Evolutionary conservation across 1,284 basidiomycete species (phyloP).

Genomic region (Trichosporon ovoides): DNA sequence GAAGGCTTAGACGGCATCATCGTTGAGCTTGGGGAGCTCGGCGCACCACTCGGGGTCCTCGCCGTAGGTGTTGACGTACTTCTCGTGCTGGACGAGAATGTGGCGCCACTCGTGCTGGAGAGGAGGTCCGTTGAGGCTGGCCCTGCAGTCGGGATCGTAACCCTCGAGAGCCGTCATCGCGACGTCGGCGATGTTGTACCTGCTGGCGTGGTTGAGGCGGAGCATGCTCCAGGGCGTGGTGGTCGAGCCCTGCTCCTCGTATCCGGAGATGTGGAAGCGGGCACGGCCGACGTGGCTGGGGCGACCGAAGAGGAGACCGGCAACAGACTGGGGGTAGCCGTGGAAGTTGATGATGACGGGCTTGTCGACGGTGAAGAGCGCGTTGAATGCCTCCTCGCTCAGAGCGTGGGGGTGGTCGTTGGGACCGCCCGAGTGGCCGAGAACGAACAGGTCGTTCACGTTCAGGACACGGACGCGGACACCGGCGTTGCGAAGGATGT

Average conservation of each 20-base stretch:
- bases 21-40: conserved; percentile 34
- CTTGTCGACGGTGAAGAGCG: conserved; percentile 65
- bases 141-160: conserved; percentile 35
- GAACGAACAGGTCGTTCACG: conserved; percentile 53
- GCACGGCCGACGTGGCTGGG: conserved; percentile 43
- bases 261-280: conserved; percentile 48
- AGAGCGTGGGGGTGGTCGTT: conserved; percentile 56
- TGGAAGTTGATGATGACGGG: conserved; percentile 78
- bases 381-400: conserved; percentile 58
- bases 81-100: conserved; percentile 42
- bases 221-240: conserved; percentile 54
- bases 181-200: conserved; percentile 50
- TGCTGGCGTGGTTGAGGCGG: conserved; percentile 48
- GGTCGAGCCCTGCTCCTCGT: conserved; percentile 51
- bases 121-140: conserved; percentile 44
- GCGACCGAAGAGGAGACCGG: conserved; percentile 45
- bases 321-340: conserved; percentile 52
- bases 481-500: conserved; percentile 66
- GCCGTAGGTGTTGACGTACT: conserved; percentile 47
- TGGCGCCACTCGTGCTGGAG: conserved; percentile 46
- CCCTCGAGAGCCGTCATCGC: conserved; percentile 46
- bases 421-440: conserved; percentile 52
- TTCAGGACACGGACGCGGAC: conserved; percentile 68
- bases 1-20: neutral
- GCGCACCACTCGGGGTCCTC: conserved; percentile 45